Base-by-base conservation (phyloP, 1,139 yeast genomes). In the Hansenula anomala region DNA sequence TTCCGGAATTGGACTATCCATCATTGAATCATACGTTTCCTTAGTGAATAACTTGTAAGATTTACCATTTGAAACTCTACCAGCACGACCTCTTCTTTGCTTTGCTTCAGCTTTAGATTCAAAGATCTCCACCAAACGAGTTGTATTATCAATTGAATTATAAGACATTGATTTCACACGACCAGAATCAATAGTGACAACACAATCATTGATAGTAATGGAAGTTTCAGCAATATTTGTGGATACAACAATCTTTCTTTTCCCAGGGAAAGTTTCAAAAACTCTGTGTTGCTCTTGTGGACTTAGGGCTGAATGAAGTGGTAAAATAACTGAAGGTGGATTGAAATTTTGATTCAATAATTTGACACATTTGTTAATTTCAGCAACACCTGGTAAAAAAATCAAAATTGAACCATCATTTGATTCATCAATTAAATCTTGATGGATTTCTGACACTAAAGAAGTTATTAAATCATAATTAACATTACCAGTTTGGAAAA, bases 51-150 rank as follows among this genome's bases (percentile, higher is more conserved):
- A 59, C 55, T 86, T 90, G 62, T 79, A 92, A 47, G 97, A 89
- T 12, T 68, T 67, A 43, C 98, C 98, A 24, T 70, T 71, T 22
- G 81, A 75, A 14, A 90, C 89, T 74, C 98, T 92, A 47, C 98
- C 98, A n/a, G 97, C 94, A 69, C 98, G 86, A 58, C 98, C 98
- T 57, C 96, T 71, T 63, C 98, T 75, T 61, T 92, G 98, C 31
- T 79, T 76, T n/a, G 83, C 81, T 55, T 95, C 96, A 0, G 97
- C 97, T 47, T 75, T 75, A 0, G 97, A 90, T 27, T 90, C 88
- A 89, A 96, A 90, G 4, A 74, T 70, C 55, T 90, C 97, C 4
- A 80, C 69, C 32, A 92, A 69, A 44, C 75, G 76, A 0, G 95
- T 81, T 4, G 89, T 73, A 49, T 85, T 83, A 14, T 79, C 67